Conservation (phyloP, 768 basidiomycete species). For the Suillus fuscotomentosus region DNA sequence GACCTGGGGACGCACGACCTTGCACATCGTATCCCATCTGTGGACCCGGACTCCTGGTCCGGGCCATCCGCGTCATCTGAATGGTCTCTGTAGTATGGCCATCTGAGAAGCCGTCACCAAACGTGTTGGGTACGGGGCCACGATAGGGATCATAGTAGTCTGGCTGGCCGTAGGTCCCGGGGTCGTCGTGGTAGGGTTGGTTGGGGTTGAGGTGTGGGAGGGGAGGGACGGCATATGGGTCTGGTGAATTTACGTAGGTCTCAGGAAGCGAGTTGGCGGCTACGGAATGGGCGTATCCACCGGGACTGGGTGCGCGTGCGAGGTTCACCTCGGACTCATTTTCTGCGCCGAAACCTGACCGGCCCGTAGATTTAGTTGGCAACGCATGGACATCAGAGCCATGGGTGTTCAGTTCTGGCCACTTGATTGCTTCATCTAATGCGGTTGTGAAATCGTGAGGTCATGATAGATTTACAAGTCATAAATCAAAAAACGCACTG, state of each 20-base stretch:
- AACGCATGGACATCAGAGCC: constrained; percentile 56
- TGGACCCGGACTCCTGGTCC: constrained; percentile 40
- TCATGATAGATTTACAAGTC: constrained; percentile 9
- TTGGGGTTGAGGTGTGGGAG: constrained; percentile 79
- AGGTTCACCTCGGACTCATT: constrained; percentile 59
- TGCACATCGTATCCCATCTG: constrained; percentile 37
- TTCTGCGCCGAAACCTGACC: constrained; percentile 62
- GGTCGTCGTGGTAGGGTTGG: constrained; percentile 75
- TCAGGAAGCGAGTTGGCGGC: constrained; percentile 45
- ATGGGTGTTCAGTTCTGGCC: constrained; percentile 83
- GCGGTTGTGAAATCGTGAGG: neutral
- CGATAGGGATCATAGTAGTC: constrained; percentile 80
- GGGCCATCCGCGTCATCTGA: constrained; percentile 70
- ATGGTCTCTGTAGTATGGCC: constrained; percentile 54
- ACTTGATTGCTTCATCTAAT: constrained; percentile 82
- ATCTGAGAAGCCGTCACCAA: constrained; percentile 41
- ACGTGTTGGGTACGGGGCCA: constrained; percentile 67
- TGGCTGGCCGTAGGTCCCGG: constrained; percentile 36
- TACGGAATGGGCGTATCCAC: constrained; percentile 46
- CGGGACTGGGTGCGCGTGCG: constrained; percentile 46
- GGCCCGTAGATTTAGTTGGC: constrained; percentile 67
- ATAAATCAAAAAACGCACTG: constrained; percentile 48
- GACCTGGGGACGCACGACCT: constrained; percentile 38
- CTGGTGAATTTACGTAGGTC: constrained; percentile 36
- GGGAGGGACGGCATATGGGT: constrained; percentile 84